phyloP scores from a whole-genome alignment of 2,329 filamentous ascomycete genomes.

The Ophiostoma novo-ulmi region DNA sequence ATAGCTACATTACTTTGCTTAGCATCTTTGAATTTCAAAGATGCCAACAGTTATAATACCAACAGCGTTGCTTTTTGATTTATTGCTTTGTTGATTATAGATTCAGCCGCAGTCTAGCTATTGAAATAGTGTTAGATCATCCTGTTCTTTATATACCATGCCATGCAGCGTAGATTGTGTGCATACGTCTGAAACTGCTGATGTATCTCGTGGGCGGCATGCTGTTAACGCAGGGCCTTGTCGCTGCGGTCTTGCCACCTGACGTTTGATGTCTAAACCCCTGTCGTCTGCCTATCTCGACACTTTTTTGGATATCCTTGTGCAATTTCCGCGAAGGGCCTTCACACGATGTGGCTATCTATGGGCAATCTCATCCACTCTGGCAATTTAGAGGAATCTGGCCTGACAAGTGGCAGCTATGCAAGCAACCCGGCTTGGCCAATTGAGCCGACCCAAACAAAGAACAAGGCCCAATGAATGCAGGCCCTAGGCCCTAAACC shows the following conservation, averaged over 20 bases:
- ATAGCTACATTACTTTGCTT: neutral
- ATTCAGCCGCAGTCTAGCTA: neutral
- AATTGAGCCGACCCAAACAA: neutral
- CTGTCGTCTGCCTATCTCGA: neutral
- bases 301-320: too few species aligned
- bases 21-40: neutral
- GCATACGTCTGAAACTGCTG: neutral
- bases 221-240: too few species aligned
- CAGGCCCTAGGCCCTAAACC: neutral
- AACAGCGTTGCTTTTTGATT: neutral
- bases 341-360: neutral
- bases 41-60: neutral
- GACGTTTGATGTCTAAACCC: too few species aligned
- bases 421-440: neutral
- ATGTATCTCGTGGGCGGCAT: neutral
- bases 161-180: neutral
- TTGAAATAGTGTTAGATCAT: neutral
- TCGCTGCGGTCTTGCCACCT: neutral
- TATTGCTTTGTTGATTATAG: neutral
- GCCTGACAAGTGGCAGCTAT: neutral
- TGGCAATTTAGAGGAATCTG: neutral
- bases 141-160: neutral
- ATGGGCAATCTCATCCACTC: neutral
- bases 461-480: neutral
- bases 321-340: neutral